Conservation (phyloP, 108 stramenopile genomes). For the Mediolabrus comicus region DNA sequence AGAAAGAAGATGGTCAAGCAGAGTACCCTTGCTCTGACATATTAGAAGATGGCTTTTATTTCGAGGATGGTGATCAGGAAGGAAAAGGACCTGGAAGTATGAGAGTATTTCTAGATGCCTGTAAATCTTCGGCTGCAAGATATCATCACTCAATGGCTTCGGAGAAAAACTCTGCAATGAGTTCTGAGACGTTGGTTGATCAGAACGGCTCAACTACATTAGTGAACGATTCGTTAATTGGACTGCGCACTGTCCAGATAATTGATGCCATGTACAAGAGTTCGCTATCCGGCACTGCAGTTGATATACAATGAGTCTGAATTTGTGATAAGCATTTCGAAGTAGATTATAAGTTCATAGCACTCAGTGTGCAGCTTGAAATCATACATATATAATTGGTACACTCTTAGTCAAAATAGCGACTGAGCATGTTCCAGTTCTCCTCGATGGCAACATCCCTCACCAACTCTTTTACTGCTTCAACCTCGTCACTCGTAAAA, state of each 20-base stretch:
- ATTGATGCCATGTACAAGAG: not conserved
- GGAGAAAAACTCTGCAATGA: not conserved
- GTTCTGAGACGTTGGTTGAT: not conserved
- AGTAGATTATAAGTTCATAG: too few species aligned
- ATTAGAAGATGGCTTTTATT: conserved; percentile 70
- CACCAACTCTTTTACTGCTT: not conserved
- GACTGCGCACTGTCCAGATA: conserved; percentile 36
- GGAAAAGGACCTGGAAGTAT: conserved; percentile 32
- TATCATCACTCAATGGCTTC: not conserved
- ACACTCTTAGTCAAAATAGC: not conserved
- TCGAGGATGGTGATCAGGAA: conserved; percentile 56
- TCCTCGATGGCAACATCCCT: not conserved
- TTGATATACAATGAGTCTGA: not conserved
- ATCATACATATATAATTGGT: too few species aligned
- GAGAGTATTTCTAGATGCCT: conserved; percentile 31
- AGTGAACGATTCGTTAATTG: conserved; percentile 39
- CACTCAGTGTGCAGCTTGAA: too few species aligned
- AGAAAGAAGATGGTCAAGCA: conserved; percentile 18
- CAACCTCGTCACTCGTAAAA: not conserved
- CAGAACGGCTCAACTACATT: not conserved
- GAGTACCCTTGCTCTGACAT: conserved; percentile 28
- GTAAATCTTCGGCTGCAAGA: conserved; percentile 6
- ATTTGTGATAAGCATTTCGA: too few species aligned
- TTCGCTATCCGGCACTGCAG: not conserved
- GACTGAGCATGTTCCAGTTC: not conserved